Base-by-base conservation (phyloP, 192 early-diverging fungal species). In the Haplosporangium gracile region DNA sequence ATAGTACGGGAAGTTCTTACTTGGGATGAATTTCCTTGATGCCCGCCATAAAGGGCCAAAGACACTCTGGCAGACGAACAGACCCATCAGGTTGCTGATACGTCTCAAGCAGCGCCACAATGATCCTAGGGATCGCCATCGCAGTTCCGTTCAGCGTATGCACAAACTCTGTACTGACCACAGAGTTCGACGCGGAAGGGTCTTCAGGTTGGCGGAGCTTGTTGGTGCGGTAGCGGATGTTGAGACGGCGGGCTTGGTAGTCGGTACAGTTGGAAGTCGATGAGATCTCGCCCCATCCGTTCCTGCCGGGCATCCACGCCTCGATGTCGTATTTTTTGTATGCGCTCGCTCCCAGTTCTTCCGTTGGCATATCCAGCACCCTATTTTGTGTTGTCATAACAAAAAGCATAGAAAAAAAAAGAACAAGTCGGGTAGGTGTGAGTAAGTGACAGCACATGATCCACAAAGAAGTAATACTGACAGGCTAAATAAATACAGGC, bases 81-180 rank as follows among this genome's bases (percentile, higher is more conserved):
- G 91, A 89, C 0, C 97, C 96, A 75, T 96, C 93, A 11, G 89
- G 75, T 18, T 73, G 84, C 86, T 98, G 97, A 87, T 95, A 94
- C 60, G 93, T 96, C 87, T 98, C 97, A 7, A 99, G 77, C 4
- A 99, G 75, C 5, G 97, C 95, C 77, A 99, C 96, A 36, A 96
- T 95, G 40, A 98, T 88, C 22, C 97, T 92, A 32, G 97, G 97
- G 40, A 98, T 93, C 10, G 97, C 97, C 81, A 95, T 93, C 1
- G 97, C 97, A 5, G 97, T 99, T 16, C 97, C 97, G 85, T 99
- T 99, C 8, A 99, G 87, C 0, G 97, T 97, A 79, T 98, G 97
- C 8, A 93, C 96, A 93, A 96, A 98, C 74, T 94, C 93, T 38
- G 85, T 87, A 51, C 63, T 80, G 45, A 49, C 36, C 34, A 34